phyloP scores from a whole-genome alignment of 2,329 filamentous ascomycete genomes.

The Aspergillus brunneoviolaceus region DNA sequence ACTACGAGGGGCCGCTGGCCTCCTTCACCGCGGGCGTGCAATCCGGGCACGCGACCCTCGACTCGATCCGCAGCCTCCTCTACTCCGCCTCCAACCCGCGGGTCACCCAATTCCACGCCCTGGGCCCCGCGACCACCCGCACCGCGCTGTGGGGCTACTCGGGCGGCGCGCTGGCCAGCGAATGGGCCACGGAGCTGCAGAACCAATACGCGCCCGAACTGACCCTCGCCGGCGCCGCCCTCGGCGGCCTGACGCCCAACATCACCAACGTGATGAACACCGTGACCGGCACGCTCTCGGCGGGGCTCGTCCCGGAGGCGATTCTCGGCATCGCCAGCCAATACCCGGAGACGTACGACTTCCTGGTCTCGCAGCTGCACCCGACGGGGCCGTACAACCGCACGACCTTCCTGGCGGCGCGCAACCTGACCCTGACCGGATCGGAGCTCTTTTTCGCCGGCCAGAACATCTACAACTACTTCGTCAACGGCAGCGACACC shows the following conservation, averaged over 20 bases:
- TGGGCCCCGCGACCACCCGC: slow-evolving; percentile 9
- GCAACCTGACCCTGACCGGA: slow-evolving; percentile 5
- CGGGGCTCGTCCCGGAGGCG: not conserved
- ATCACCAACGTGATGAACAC: slow-evolving; percentile 5
- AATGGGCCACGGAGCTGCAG: slow-evolving; percentile 11
- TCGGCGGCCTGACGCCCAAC: slow-evolving; percentile 8
- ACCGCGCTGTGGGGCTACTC: slow-evolving; percentile 21
- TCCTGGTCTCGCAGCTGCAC: slow-evolving; percentile 1
- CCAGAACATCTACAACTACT: slow-evolving; percentile 16
- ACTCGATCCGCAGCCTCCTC: slow-evolving; percentile 44
- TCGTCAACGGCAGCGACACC: slow-evolving; percentile 10
- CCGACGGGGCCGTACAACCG: not conserved
- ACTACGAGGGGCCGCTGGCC: slow-evolving; percentile 47
- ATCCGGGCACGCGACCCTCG: slow-evolving; percentile 45
- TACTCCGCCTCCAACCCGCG: not conserved
- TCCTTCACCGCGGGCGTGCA: slow-evolving; percentile 43
- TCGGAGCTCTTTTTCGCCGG: not conserved
- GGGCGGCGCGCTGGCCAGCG: slow-evolving; percentile 7
- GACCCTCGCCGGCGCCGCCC: not conserved
- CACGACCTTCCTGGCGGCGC: slow-evolving; percentile 6
- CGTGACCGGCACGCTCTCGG: not conserved
- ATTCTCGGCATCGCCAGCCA: slow-evolving; percentile 2
- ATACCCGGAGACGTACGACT: not conserved
- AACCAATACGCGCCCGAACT: slow-evolving; percentile 6
- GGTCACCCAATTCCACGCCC: slow-evolving; percentile 26